Conservation (phyloP, 1,284 basidiomycete species). For the Microbotryum lychnidis-dioicae region DNA sequence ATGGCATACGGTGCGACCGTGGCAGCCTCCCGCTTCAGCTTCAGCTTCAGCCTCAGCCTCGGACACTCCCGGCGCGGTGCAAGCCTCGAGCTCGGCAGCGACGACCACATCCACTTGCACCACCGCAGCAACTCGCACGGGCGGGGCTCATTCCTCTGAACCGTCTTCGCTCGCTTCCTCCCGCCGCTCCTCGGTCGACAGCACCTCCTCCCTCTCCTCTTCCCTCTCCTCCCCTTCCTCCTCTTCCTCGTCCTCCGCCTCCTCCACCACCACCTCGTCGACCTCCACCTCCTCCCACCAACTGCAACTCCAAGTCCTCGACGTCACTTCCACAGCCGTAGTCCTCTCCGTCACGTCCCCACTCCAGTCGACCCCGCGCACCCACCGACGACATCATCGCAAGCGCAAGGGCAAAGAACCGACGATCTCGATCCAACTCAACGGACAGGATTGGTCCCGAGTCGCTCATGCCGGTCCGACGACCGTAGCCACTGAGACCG, state of each 20-base stretch:
- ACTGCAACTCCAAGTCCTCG: constrained; percentile 25
- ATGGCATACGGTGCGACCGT: no score
- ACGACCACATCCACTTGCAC: background rate
- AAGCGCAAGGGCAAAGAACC: constrained; percentile 7
- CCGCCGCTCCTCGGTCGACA: background rate
- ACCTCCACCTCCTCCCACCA: background rate
- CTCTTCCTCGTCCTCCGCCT: background rate
- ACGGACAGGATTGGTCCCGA: constrained; percentile 27
- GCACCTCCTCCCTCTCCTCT: background rate
- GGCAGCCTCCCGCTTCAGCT: no score
- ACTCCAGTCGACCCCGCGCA: background rate
- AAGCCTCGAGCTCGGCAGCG: background rate
- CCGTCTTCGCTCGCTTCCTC: no score
- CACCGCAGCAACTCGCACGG: background rate
- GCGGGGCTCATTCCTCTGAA: background rate
- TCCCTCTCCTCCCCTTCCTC: background rate
- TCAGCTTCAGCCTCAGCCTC: no score
- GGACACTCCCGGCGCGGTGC: no score
- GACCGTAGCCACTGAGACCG: background rate
- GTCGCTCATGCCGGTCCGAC: constrained; percentile 26
- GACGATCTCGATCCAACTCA: constrained; percentile 27
- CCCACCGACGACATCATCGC: background rate
- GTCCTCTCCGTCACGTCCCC: constrained; percentile 24
- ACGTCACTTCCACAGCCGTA: constrained; percentile 28
- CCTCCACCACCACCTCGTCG: background rate